These are phyloP conservation scores for Neurospora tetraspora DNA, from an alignment of 495 filamentous ascomycete species.

Conservation along the genomic window DNA sequence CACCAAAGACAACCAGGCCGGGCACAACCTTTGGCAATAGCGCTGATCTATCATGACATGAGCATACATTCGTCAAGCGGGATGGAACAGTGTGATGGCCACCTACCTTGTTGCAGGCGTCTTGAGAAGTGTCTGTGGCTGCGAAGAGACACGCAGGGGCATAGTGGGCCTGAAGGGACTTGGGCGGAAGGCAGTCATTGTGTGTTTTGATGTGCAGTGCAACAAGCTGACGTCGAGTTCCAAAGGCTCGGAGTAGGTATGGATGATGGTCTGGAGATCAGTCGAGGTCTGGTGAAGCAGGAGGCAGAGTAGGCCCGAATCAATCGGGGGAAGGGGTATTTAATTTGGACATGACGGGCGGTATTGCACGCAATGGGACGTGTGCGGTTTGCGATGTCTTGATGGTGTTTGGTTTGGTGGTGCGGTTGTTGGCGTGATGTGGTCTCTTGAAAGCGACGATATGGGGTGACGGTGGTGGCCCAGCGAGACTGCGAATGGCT, in stretches of 20 bases:
- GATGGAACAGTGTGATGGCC: not conserved
- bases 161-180: not conserved
- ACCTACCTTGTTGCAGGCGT: not conserved
- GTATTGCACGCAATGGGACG: not conserved
- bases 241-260: not conserved
- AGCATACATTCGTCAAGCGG: conserved; percentile 1
- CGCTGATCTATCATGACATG: not conserved
- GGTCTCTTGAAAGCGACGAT: not conserved
- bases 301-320: not conserved
- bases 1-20: conserved; percentile 18
- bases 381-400: not conserved
- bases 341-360: not conserved
- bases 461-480: not conserved
- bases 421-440: not conserved
- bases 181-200: not conserved
- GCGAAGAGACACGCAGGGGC: not conserved
- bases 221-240: not conserved
- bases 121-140: not conserved
- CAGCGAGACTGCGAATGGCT: not conserved
- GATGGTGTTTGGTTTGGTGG: not conserved
- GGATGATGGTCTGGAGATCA: not conserved
- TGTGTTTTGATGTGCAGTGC: not conserved
- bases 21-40: conserved; percentile 6
- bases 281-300: not conserved
- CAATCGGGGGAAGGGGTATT: not conserved